Evolutionary conservation across 805 yeast genomes (phyloP), one percentile per base, ranked within the genome.

Genomic region (Ogataea siamensis): DNA sequence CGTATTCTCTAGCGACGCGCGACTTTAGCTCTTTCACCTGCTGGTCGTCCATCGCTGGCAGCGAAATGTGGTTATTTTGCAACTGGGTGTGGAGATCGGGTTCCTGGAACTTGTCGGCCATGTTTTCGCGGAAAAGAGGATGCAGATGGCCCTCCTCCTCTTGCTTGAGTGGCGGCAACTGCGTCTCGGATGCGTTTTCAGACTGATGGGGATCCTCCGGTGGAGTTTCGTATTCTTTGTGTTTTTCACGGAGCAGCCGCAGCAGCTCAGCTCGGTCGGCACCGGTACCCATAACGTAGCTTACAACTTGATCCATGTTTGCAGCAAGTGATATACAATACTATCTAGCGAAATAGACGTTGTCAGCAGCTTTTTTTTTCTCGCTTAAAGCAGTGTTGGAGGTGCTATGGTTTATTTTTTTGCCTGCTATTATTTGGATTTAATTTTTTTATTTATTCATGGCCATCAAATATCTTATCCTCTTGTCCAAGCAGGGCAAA

Each of bases 401-500:
- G 13, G 25, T 22, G 25, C 25, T 22, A 10, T 22, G 25, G n/a
- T 11, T n/a, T 27, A 5, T 7, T 8, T 30, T 37, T 37, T 37
- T 37, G 40, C 40, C 40, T 28, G 39, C 39, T 37, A 39, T 19
- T 28, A 34, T 25, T 28, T 30, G 34, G 22, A 32, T 18, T 26
- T 17, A 24, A 30, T 32, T 20, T 9, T 28, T 29, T 18, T 13
- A 9, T 19, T 16, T 20, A 30, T 25, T 8, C 13, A 85, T 85
- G 94, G 81, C 83, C 8, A 74, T 93, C 42, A 83, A 83, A 50
- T 94, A 84, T 60, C 54, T 91, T 37, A 71, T 94, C 33, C 67
- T 93, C 36, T 73, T 91, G 11, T 89, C 97, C 10, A 77, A 96
- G 50, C 99, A 93, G 60, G 99, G 99, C 19, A 93, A 91, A 62